Evolutionary conservation across 345 rosid species (phyloP), one percentile per base, ranked within the genome.

Genomic region (Eucalyptus erythrocorys): DNA sequence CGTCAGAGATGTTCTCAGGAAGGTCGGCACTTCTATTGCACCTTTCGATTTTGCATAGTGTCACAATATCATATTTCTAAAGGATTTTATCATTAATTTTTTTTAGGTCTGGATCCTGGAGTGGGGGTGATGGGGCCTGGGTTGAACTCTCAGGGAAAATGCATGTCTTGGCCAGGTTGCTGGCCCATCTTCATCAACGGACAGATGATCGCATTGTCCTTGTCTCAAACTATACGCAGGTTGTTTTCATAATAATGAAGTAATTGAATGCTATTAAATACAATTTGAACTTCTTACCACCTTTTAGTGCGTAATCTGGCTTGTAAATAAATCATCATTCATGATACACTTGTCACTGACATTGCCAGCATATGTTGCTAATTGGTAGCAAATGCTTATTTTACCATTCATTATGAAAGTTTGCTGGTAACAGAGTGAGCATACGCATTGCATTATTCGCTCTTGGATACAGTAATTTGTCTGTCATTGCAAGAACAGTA

Each of bases 161-260:
- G 99, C 99, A 95, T 92, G 97, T 98, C 88, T 93, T 98, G 92
- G 97, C 99, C 80, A 95, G 98, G 90, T 91, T 98, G 85, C 93
- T 98, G 90, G 96, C 96, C 51, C 97, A 95, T 92, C 94, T 98
- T 89, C 97, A 95, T 85, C 94, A 92, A 86, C 93, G 90, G 92
- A 98, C 99, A 66, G 94, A 96, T 93, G 99, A 98, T 90, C 96
- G 99, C 85, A 98, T 98, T 87, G 98, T 98, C 88, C 97, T 98
- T 86, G 99, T 98, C 89, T 98, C 99, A 90, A 98, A 98, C 93
- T 98, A 98, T 92, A 96, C 99, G 81, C 99, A 96, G 97, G 99
- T 96, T 91, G 81, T 90, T 45, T 88, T 87, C 11, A 49, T 30
- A 15, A 27, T 42, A 19, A 66, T 10, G 55, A 71, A 42, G 55